phyloP scores from a whole-genome alignment of 352 stramenopile genomes.

The Globisporangium orthogonon region DNA sequence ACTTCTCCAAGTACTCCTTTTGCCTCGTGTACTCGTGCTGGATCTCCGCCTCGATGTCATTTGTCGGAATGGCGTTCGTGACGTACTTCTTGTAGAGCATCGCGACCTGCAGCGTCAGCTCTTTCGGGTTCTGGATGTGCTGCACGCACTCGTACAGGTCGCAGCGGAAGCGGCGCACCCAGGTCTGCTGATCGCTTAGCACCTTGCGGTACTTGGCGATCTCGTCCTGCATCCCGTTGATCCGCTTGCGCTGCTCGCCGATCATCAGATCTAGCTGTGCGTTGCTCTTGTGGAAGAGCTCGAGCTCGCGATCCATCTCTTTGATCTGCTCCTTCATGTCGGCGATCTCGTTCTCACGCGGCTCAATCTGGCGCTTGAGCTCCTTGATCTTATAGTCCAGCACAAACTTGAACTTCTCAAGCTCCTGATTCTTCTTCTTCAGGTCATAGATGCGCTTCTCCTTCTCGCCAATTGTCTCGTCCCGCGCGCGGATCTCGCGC shows the following conservation, averaged over 20 bases:
- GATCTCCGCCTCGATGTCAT: conserved; percentile 60
- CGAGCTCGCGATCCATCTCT: conserved; percentile 92
- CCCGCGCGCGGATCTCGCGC: conserved; percentile 89
- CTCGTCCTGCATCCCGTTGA: conserved; percentile 89
- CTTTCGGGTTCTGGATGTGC: conserved; percentile 63
- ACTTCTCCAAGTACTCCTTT: conserved; percentile 91
- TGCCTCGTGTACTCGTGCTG: conserved; percentile 88
- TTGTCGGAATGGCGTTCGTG: conserved; percentile 26
- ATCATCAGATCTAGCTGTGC: conserved; percentile 94
- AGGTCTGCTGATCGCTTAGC: conserved; percentile 56
- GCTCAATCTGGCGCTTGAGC: conserved; percentile 95
- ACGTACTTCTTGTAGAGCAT: conserved; percentile 75
- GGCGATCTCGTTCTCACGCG: conserved; percentile 91
- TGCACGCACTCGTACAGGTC: conserved; percentile 84
- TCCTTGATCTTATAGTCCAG: conserved; percentile 97
- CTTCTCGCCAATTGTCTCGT: conserved; percentile 94
- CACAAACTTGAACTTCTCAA: conserved; percentile 97
- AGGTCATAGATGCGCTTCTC: conserved; percentile 96
- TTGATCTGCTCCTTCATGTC: conserved; percentile 95
- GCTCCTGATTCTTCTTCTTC: conserved; percentile 97
- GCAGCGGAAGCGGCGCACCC: conserved; percentile 68
- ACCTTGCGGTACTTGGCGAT: conserved; percentile 47
- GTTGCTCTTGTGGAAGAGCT: conserved; percentile 95
- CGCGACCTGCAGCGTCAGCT: conserved; percentile 73
- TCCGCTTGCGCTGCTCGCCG: conserved; percentile 90